Conservation (phyloP, 305 asterid species). For the Vinca major region DNA sequence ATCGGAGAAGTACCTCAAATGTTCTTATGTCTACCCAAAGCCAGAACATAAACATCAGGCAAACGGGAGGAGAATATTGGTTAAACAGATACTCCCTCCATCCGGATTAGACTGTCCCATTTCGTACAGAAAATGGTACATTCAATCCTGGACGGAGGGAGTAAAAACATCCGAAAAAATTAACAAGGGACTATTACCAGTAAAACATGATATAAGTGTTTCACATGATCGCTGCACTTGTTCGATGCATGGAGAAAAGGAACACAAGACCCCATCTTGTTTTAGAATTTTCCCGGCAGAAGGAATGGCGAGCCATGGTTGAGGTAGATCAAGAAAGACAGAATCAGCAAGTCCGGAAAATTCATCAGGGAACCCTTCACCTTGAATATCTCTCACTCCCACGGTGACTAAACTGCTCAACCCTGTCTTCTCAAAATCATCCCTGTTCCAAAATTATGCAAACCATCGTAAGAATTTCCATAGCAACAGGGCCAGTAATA, state of each 20-base stretch:
- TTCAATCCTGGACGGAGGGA: too few species aligned
- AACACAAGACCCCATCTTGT: conserved; percentile 82
- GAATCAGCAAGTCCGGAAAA: conserved; percentile 60
- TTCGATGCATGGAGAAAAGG: conserved; percentile 95
- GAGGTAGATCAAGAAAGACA: conserved; percentile 88
- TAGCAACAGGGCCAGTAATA: not conserved
- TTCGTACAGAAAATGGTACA: too few species aligned
- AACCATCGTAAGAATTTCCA: not conserved
- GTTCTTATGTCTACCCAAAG: conserved; percentile 62
- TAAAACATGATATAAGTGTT: conserved; percentile 39
- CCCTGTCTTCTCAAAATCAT: conserved; percentile 72
- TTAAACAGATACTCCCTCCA: too few species aligned
- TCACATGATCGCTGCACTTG: conserved; percentile 88
- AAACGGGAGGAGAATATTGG: not conserved
- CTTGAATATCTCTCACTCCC: conserved; percentile 84
- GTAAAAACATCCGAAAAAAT: not conserved
- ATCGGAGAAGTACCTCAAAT: conserved; percentile 75
- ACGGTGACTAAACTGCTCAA: conserved; percentile 69
- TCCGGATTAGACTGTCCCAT: not conserved
- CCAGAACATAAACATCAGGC: conserved; percentile 12
- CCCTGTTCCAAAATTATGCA: conserved; percentile 31
- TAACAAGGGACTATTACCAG: conserved; percentile 34
- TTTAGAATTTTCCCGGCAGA: conserved; percentile 84
- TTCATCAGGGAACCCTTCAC: conserved; percentile 85
- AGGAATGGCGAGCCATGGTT: conserved; percentile 90